Base-by-base conservation (phyloP, 106 monocot genomes). In the Phalaenopsis equestris region DNA sequence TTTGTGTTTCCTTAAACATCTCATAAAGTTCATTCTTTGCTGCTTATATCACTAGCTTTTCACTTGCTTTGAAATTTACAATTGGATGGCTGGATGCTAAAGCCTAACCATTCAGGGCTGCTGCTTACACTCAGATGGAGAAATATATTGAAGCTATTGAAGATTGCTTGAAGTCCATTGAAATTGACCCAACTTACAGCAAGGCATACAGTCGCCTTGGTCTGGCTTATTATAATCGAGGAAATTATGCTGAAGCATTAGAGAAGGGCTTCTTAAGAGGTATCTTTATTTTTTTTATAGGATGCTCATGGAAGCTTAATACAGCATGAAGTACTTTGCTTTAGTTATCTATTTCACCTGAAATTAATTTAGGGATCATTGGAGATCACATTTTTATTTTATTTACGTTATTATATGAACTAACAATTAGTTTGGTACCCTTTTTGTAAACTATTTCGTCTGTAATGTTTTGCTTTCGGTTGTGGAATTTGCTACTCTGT, bases 191-290 rank as follows among this genome's bases (percentile, higher is more conserved):
- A n/a, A 84, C 64, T 80, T 95, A 95, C 77, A 82, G 85, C 67
- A 95, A 95, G 82, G 95, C 89, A 72, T 95, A 92, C 80, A 95
- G 90, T 49, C 84, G 95, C 1, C 88, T 92, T 57, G 95, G 95
- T 39, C 78, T 89, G 19, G 95, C 88, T 82, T 90, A 89, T 85
- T 90, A 86, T 87, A 84, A 81, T 74, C 82, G 86, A 82, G 87
- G 89, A 77, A 92, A 90, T 23, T 92, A 92, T 67, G 38, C 15
- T n/a, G 92, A 89, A 84, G 92, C 95, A 79, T 61, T 92, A 41
- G 78, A 46, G 19, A 56, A 85, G 41, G 90, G 86, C 42, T 86
- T 86, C 72, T 42, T 77, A 3, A 86, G 77, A 90, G 88, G 88
- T 88, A 67, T 78, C n/a, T 58, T 78, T 78, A 74, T 72, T 39